Base-by-base conservation (phyloP, 169 alveolate species). In the Pseudocohnilembus persalinus region DNA sequence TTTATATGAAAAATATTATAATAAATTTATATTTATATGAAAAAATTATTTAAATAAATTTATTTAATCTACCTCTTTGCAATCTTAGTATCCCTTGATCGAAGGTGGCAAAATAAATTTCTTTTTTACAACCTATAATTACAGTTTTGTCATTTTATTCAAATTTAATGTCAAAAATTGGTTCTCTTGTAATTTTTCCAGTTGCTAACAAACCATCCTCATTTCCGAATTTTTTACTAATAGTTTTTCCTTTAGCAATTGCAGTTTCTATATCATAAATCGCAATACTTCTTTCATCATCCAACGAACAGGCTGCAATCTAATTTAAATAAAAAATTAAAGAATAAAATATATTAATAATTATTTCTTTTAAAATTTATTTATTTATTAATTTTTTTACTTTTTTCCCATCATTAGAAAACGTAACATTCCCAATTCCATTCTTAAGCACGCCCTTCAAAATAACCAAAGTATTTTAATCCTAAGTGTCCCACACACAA, bases 401-500 rank as follows among this genome's bases (percentile, higher is more conserved):
- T 35, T 77, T 88, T 83, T 91, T 93, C 1, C 97, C 97, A 93
- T 94, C 95, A 30, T 75, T 79, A 49, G 97, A 91, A 84, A 94
- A 94, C 25, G 85, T 90, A 74, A 96, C 89, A 74, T 91, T 88
- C 73, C 86, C 80, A 31, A 96, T 92, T 49, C 98, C 98, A 81
- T 91, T 91, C 73, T 88, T 87, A 26, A 94, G 88, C 0, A 92
- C 89, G 74, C 96, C 97, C 75, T 93, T 90, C 72, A 93, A 90
- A 29, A 90, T 85, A 31, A 92, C 95, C 63, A 91, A 85, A 33
- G 92, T 88, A 74, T 93, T 89, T 85, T 91, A 88, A 33, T 90
- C 88, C 49, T 89, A 92, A 32, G 92, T 82, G 87, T 94, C 95
- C 97, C 98, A 96, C 28, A 96, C 93, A 86, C 92, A 91, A 73